Percentiles rank a stretch among this genome's conserved stretches.
phyloP scores from a whole-genome alignment of 495 filamentous ascomycete genomes.

The Penicillium nucicola region DNA sequence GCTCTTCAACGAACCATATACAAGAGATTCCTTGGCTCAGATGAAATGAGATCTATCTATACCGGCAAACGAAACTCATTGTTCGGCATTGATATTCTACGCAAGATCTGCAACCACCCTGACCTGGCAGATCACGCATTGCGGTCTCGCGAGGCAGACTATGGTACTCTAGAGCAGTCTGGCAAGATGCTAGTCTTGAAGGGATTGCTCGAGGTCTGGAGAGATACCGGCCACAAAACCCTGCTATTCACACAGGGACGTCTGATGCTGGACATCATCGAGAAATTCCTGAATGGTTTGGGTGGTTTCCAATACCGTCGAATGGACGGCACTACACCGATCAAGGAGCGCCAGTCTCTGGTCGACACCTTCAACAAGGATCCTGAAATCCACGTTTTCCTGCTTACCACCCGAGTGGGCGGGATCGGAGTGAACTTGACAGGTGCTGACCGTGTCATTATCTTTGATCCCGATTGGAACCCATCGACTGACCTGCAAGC shows the following conservation, averaged over 20 bases:
- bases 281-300: slow-evolving; percentile 67
- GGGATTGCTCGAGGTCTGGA: slow-evolving; percentile 81
- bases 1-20: slow-evolving; percentile 73
- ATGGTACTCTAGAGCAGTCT: slow-evolving; percentile 70
- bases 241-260: slow-evolving; percentile 86
- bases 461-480: slow-evolving; percentile 98
- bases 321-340: slow-evolving; percentile 89
- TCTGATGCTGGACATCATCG: slow-evolving; percentile 91
- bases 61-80: slow-evolving; percentile 72
- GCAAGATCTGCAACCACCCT: slow-evolving; percentile 97
- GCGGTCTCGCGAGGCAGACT: slow-evolving; percentile 57
- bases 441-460: slow-evolving; percentile 92
- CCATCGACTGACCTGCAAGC: slow-evolving; percentile 91
- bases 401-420: slow-evolving; percentile 92
- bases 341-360: slow-evolving; percentile 75
- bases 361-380: slow-evolving; percentile 90
- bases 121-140: slow-evolving; percentile 71
- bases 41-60: slow-evolving; percentile 76
- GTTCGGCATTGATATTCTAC: slow-evolving; percentile 83
- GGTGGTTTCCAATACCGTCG: slow-evolving; percentile 73
- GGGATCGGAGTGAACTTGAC: slow-evolving; percentile 93
- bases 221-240: slow-evolving; percentile 81
- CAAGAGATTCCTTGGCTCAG: slow-evolving; percentile 72
- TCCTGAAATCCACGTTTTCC: slow-evolving; percentile 76
- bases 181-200: slow-evolving; percentile 95